Conservation (phyloP, 176 grass and related monocot species). For the Lolium multiflorum region DNA sequence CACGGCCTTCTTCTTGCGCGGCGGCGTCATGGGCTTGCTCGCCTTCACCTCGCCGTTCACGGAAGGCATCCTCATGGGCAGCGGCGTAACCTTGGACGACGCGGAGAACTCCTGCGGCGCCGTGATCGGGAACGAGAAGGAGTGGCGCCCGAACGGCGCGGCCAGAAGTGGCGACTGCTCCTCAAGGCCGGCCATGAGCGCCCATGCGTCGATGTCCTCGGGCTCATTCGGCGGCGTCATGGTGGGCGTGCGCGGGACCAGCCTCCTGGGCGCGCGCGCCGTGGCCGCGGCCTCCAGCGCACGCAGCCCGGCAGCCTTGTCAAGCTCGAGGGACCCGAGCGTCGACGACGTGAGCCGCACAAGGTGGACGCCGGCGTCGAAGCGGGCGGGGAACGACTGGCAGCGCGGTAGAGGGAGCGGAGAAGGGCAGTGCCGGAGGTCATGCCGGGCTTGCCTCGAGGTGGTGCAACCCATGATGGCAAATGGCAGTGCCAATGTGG, state of each 20-base stretch:
- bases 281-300: slow-evolving; percentile 11
- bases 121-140: slow-evolving; percentile 80
- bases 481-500: not conserved
- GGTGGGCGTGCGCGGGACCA: slow-evolving; percentile 68
- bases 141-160: slow-evolving; percentile 67
- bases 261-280: slow-evolving; percentile 23
- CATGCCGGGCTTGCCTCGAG: slow-evolving; percentile 77
- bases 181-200: slow-evolving; percentile 87
- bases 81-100: slow-evolving; percentile 47
- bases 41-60: slow-evolving; percentile 11
- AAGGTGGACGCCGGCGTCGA: slow-evolving; percentile 49
- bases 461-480: slow-evolving; percentile 87
- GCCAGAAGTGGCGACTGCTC: slow-evolving; percentile 51
- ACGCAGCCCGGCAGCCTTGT: slow-evolving; percentile 32
- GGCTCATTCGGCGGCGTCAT: slow-evolving; percentile 95
- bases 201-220: slow-evolving; percentile 80
- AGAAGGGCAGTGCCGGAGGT: slow-evolving; percentile 63
- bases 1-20: slow-evolving; percentile 51
- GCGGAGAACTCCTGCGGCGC: slow-evolving; percentile 40
- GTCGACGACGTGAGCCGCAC: slow-evolving; percentile 75
- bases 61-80: slow-evolving; percentile 30
- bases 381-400: slow-evolving; percentile 49
- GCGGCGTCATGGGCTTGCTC: not conserved
- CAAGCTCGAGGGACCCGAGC: slow-evolving; percentile 68
- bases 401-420: slow-evolving; percentile 62